These are phyloP conservation scores for Phragmites australis DNA, from an alignment of 176 grass and related monocot species.

Conservation along the genomic window DNA sequence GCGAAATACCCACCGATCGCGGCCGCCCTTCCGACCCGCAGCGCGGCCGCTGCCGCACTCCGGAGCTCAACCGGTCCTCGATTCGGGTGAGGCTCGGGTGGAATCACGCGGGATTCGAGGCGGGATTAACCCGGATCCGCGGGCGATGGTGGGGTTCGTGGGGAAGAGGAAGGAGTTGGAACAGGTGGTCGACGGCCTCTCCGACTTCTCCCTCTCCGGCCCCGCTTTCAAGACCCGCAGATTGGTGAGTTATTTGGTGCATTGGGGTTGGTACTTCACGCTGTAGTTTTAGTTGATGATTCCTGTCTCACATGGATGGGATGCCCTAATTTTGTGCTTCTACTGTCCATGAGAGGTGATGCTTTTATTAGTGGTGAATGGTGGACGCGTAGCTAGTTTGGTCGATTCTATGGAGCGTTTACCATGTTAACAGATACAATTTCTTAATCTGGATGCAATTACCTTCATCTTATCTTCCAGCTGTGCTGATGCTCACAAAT, in stretches of 20 bases:
- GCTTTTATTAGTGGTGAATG: background rate
- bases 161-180: slow-evolving; percentile 83
- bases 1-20: background rate
- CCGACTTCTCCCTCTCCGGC: slow-evolving; percentile 54
- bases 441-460: background rate
- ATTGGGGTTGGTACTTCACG: background rate
- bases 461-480: background rate
- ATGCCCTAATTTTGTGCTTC: background rate
- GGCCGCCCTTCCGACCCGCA: background rate
- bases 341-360: background rate
- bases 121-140: background rate
- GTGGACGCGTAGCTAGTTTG: background rate
- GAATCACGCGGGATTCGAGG: background rate
- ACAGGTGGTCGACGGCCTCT: slow-evolving; percentile 55
- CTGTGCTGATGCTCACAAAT: background rate
- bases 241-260: slow-evolving; percentile 47
- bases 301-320: background rate
- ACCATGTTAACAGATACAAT: background rate
- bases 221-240: slow-evolving; percentile 62
- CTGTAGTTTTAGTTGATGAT: background rate
- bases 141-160: slow-evolving; percentile 52
- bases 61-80: background rate
- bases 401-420: background rate
- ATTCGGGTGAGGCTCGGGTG: background rate
- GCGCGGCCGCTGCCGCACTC: background rate